phyloP scores from a whole-genome alignment of 768 basidiomycete genomes.

The Suillus placidus region DNA sequence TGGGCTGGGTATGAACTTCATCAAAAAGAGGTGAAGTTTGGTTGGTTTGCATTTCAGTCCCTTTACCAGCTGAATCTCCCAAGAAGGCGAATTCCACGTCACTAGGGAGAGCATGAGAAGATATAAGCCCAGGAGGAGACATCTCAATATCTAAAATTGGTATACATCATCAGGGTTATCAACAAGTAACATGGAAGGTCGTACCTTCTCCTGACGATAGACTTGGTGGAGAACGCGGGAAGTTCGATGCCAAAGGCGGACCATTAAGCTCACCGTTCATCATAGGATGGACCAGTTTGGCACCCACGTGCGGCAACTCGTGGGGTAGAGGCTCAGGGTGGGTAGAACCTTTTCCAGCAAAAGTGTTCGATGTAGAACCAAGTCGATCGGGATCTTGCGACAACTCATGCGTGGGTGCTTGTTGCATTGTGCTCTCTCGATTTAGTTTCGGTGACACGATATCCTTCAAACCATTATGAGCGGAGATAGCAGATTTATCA shows the following conservation, averaged over 20 bases:
- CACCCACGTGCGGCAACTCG: slow-evolving; percentile 26
- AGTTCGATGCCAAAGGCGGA: slow-evolving; percentile 13
- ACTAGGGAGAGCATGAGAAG: slow-evolving; percentile 5
- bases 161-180: slow-evolving; percentile 4
- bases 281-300: slow-evolving; percentile 18
- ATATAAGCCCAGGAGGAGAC: slow-evolving; percentile 8
- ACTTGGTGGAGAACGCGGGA: not conserved
- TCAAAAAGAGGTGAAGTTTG: not conserved
- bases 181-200: not conserved
- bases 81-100: slow-evolving; percentile 1
- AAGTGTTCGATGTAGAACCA: slow-evolving; percentile 15
- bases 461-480: slow-evolving; percentile 11
- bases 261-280: slow-evolving; percentile 18
- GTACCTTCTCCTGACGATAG: slow-evolving; percentile 1
- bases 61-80: not conserved
- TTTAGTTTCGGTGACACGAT: slow-evolving; percentile 1
- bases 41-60: slow-evolving; percentile 1
- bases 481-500: slow-evolving; percentile 32
- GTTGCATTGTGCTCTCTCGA: not conserved
- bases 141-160: slow-evolving; percentile 7
- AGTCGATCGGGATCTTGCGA: slow-evolving; percentile 5
- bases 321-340: slow-evolving; percentile 26
- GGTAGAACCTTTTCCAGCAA: not conserved
- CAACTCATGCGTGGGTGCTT: not conserved
- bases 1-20: not conserved